Evolutionary conservation across 2,329 filamentous ascomycete species (phyloP), one percentile per base, ranked within the genome.

Genomic region (Coniochaeta prunicola): DNA sequence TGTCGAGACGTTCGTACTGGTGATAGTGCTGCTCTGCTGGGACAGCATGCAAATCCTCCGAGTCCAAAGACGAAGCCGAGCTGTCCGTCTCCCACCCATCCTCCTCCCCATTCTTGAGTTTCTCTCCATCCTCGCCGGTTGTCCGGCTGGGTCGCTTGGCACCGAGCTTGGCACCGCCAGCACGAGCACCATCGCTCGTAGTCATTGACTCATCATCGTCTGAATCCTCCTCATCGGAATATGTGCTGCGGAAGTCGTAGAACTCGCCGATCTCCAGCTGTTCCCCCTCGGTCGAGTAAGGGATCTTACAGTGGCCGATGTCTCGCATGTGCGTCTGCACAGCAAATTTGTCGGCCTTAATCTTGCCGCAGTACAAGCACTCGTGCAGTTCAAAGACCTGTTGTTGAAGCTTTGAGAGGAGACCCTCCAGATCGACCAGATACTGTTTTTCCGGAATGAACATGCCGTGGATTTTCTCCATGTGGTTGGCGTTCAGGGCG

Each of bases 261-360:
- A 91, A 97, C 64, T 97, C 91, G 59, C 94, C 94, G 68, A 99
- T 91, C 59, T 96, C 91, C 31, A 97, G 82, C 76, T 97, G 91
- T 69, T 97, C 92, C 36, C 89, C 88, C 70, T 97, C 91, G 0
- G 87, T 88, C 57, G 88, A 86, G 72, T 93, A 99, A 0, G 91
- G 92, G 65, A 99, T 96, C 83, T 92, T 96, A 81, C 93, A 97
- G 74, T 99, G 94, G 0, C 91, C 89, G 70, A 92, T 93, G 71
- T 99, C 94, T 50, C 91, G 87, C 94, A 99, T 99, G 72, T 99
- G 94, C 0, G 92, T 97, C 70, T 97, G 92, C 28, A 92, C 85
- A 19, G 90, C 93, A 59, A 87, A 86, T 0, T 89, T 80, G 13
- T 87, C 92, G 62, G 87, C 84, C 70, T 94, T 90, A 48, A 88